Base-by-base conservation (phyloP, 2,329 filamentous ascomycete genomes). In the Fusarium burgessii region DNA sequence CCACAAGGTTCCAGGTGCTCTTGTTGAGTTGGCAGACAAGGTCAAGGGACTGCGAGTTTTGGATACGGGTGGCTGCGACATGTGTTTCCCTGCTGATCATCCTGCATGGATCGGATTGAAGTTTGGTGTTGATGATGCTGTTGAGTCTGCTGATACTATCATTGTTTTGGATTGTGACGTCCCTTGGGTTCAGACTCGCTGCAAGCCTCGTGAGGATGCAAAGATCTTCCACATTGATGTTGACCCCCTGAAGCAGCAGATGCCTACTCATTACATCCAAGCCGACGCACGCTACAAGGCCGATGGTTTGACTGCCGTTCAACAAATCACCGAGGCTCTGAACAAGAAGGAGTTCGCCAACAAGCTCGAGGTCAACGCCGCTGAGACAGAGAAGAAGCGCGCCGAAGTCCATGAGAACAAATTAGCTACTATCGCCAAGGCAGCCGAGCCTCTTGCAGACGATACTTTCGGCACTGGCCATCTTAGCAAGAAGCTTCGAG, bases 141-240 rank as follows among this genome's bases (percentile, higher is more conserved):
- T 97, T 77, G 87, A 86, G 63, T 89, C 89, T 1, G 93, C 95
- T 1, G 95, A 98, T 78, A 88, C 94, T 14, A 97, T 98, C 64
- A 73, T 98, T 2, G 91, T 97, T 5, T 78, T 97, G 27, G 92
- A 98, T 80, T 97, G 94, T 70, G 95, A 98, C 77, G 94, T 97
- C 0, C 95, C 95, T 0, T 98, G 94, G 94, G 94, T 98, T 59
- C 90, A 91, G n/a, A 96, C 93, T 0, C 89, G 90, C 18, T 90
- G 88, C 79, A 84, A 84, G 70, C 90, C 90, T 1, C 79, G 79
- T 3, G 78, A 82, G 5, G 83, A 85, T 18, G 86, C 87, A 23
- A 84, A 83, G 67, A 82, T 92, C 59, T 91, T 88, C 80, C 90
- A 92, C 74, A 84, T 92, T 45, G 90, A 92, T 71, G 84, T 90